These are phyloP conservation scores for Thelonectria discophora DNA, from an alignment of 2,329 filamentous ascomycete species.

Conservation along the genomic window DNA sequence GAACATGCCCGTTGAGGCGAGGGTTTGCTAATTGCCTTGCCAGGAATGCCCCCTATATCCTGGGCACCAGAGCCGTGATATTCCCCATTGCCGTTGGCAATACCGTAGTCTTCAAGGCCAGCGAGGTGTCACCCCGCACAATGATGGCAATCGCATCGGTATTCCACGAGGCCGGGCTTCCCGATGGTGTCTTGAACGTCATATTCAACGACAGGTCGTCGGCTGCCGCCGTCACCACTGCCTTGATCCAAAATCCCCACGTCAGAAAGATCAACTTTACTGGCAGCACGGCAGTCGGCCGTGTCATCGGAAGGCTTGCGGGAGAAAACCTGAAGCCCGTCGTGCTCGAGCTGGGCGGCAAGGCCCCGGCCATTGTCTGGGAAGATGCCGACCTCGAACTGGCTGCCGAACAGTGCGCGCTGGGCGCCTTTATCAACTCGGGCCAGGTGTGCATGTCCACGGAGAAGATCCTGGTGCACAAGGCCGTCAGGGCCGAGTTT, in stretches of 20 bases:
- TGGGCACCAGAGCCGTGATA: constrained; percentile 63
- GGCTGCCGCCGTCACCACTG: constrained; percentile 71
- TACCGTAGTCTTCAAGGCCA: constrained; percentile 76
- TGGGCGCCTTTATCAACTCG: constrained; percentile 76
- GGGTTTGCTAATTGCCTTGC: background rate
- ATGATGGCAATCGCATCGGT: constrained; percentile 70
- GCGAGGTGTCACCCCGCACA: constrained; percentile 72
- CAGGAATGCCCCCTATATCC: constrained; percentile 67
- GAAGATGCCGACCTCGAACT: constrained; percentile 80
- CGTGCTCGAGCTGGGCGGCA: constrained; percentile 84
- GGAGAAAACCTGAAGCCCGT: constrained; percentile 81
- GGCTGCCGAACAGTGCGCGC: constrained; percentile 72
- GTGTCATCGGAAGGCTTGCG: constrained; percentile 74
- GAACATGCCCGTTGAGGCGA: background rate
- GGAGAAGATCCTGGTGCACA: constrained; percentile 73
- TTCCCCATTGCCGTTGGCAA: constrained; percentile 81
- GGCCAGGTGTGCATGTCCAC: constrained; percentile 91
- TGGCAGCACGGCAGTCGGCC: constrained; percentile 77
- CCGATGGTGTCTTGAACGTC: constrained; percentile 77
- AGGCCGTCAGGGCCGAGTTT: constrained; percentile 57
- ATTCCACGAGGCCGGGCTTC: constrained; percentile 79
- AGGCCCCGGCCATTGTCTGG: constrained; percentile 80
- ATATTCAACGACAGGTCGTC: constrained; percentile 72
- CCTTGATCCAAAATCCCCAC: constrained; percentile 71
- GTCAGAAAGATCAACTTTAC: constrained; percentile 90